A percentile compares a stretch with the other conserved stretches of the same genome.
phyloP scores from a whole-genome alignment of 768 basidiomycete species.

The Boletus edulis region DNA sequence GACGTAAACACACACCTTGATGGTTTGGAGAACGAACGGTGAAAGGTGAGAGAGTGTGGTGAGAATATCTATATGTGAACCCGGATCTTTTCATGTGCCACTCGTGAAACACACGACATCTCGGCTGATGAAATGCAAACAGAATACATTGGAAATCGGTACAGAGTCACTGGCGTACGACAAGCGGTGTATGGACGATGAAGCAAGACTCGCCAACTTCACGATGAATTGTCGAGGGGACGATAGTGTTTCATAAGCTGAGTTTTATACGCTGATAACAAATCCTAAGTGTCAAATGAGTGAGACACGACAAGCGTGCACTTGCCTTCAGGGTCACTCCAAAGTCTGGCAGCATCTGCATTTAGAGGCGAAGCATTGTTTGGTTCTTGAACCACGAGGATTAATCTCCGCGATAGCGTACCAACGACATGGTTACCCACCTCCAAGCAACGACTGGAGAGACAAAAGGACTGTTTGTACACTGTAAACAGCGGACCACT shows the following conservation, averaged over 20 bases:
- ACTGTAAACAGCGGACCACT: conserved; percentile 92
- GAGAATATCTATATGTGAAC: no score
- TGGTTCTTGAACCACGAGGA: conserved; percentile 54
- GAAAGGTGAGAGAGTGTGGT: background rate
- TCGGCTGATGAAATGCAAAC: background rate
- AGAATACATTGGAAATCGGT: conserved; percentile 11
- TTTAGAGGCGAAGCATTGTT: conserved; percentile 93
- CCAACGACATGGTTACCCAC: conserved; percentile 39
- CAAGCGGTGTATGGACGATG: background rate
- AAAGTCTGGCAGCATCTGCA: conserved; percentile 78
- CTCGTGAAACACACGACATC: no score
- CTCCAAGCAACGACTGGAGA: conserved; percentile 83
- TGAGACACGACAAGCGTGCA: background rate
- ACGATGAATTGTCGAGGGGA: conserved; percentile 42
- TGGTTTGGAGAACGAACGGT: no score
- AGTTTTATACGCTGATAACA: conserved; percentile 57
- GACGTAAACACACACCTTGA: background rate
- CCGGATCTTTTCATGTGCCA: no score
- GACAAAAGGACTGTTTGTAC: conserved; percentile 89
- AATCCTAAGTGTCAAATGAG: background rate
- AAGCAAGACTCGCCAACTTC: conserved; percentile 1
- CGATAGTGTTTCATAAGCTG: conserved; percentile 76
- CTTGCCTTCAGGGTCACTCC: conserved; percentile 69
- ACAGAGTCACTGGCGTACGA: background rate
- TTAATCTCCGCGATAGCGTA: background rate